Evolutionary conservation across 2,329 filamentous ascomycete species (phyloP).

Genomic region (Didymella lethalis): DNA sequence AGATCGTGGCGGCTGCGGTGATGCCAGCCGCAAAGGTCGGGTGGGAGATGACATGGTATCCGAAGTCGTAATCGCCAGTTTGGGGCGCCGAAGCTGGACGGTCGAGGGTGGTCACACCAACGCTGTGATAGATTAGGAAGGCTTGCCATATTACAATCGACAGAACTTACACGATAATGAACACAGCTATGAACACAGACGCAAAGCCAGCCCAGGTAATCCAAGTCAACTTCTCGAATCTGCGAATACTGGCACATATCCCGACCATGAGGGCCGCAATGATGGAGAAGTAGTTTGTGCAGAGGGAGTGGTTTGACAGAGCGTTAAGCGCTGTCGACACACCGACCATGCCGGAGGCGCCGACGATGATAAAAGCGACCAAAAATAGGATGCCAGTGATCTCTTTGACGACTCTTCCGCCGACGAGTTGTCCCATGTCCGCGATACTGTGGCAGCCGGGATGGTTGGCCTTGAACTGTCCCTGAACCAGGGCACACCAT

Average conservation of each 20-base stretch:
- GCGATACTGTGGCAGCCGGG: slow-evolving; percentile 62
- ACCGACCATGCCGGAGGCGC: slow-evolving; percentile 66
- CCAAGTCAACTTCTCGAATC: slow-evolving; percentile 69
- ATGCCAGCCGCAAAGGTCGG: slow-evolving; percentile 68
- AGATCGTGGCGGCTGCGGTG: slow-evolving; percentile 64
- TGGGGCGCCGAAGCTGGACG: slow-evolving; percentile 68
- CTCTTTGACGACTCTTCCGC: slow-evolving; percentile 62
- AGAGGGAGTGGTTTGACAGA: slow-evolving; percentile 65
- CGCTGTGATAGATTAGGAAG: slow-evolving; percentile 27
- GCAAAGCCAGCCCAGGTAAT: slow-evolving; percentile 68
- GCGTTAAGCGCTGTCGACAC: slow-evolving; percentile 68
- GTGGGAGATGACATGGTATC: slow-evolving; percentile 63
- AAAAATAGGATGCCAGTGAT: slow-evolving; percentile 64
- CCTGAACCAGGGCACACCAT: slow-evolving; percentile 59
- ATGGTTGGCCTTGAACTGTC: slow-evolving; percentile 61
- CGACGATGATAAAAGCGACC: slow-evolving; percentile 64
- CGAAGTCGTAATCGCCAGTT: slow-evolving; percentile 66
- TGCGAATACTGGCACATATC: slow-evolving; percentile 62
- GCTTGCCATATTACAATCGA: not conserved
- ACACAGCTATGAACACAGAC: slow-evolving; percentile 65
- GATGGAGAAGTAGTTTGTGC: slow-evolving; percentile 67
- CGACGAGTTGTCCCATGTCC: slow-evolving; percentile 66
- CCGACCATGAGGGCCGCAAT: slow-evolving; percentile 63
- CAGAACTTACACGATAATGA: slow-evolving; percentile 59
- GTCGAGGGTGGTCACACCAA: slow-evolving; percentile 65